phyloP scores from a whole-genome alignment of 495 filamentous ascomycete species.

The Aspergillus asperescens region DNA sequence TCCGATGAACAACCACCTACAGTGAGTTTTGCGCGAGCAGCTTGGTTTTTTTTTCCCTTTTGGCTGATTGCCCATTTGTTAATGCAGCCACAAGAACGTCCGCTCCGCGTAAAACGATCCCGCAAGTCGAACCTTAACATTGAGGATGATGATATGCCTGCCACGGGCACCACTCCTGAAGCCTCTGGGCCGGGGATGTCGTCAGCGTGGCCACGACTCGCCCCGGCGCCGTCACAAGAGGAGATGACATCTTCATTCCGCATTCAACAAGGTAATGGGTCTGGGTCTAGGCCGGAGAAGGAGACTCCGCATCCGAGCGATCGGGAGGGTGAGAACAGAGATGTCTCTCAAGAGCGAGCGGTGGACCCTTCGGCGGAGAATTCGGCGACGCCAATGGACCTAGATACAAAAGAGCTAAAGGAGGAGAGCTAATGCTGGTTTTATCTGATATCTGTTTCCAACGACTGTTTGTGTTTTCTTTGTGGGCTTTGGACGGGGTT shows the following conservation, averaged over 20 bases:
- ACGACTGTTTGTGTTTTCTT: constrained; percentile 22
- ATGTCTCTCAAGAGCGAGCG: constrained; percentile 17
- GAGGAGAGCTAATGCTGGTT: constrained; percentile 24
- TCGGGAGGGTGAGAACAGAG: constrained; percentile 24
- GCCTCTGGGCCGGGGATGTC: constrained; percentile 14
- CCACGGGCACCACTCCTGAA: constrained; percentile 20
- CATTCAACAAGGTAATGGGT: constrained; percentile 30
- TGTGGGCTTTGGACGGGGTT: constrained; percentile 3
- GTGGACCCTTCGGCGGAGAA: constrained; percentile 22
- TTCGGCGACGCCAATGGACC: constrained; percentile 38
- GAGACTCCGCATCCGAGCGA: constrained; percentile 24
- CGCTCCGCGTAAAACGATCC: constrained; percentile 79
- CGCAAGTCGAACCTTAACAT: constrained; percentile 42
- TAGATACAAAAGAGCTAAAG: constrained; percentile 37
- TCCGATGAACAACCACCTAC: constrained; percentile 46
- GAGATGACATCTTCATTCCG: constrained; percentile 42
- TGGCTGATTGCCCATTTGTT: neutral
- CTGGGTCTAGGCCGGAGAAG: constrained; percentile 23
- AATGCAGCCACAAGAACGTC: constrained; percentile 81
- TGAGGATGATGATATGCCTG: constrained; percentile 22
- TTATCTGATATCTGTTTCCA: constrained; percentile 17
- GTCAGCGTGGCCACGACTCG: constrained; percentile 32
- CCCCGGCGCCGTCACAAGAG: constrained; percentile 39
- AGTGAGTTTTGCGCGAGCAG: constrained; percentile 23
- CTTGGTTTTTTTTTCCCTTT: neutral